These are phyloP conservation scores for Penicillium brevicompactum DNA, from an alignment of 2,329 filamentous ascomycete species.

Conservation along the genomic window DNA sequence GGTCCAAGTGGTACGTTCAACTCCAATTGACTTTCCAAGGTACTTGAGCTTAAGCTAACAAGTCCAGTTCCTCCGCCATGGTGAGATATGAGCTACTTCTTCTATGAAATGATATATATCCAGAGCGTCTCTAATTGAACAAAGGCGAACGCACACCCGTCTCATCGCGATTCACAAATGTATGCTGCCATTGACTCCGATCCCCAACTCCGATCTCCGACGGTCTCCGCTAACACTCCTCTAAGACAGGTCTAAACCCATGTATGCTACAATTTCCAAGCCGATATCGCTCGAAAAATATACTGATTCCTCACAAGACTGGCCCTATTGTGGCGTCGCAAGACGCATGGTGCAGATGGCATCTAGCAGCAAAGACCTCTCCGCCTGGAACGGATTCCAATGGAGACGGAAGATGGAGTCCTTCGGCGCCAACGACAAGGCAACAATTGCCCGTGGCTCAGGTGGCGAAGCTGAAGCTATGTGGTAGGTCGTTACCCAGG, in stretches of 20 bases:
- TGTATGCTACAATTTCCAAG: conserved; percentile 38
- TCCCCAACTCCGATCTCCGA: not conserved
- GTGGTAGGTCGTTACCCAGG: conserved; percentile 61
- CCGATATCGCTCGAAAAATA: not conserved
- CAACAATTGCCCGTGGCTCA: conserved; percentile 69
- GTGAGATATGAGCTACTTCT: conserved; percentile 54
- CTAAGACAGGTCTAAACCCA: conserved; percentile 52
- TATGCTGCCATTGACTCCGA: conserved; percentile 28
- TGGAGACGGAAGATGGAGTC: conserved; percentile 78
- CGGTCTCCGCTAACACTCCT: conserved; percentile 7
- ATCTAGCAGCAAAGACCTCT: conserved; percentile 55
- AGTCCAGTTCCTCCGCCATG: conserved; percentile 68
- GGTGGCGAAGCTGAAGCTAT: conserved; percentile 73
- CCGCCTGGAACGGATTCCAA: conserved; percentile 60
- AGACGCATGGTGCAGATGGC: conserved; percentile 68
- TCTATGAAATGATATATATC: not conserved
- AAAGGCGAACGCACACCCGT: conserved; percentile 77
- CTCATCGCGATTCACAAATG: conserved; percentile 82
- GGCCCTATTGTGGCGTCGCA: conserved; percentile 87
- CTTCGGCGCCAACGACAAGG: conserved; percentile 71
- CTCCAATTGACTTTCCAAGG: not conserved
- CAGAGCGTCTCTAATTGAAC: conserved; percentile 5
- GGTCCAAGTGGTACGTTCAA: conserved; percentile 71
- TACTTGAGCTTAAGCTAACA: conserved; percentile 17
- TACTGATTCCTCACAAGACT: conserved; percentile 53